Base-by-base conservation (phyloP, 176 grass and related monocot genomes). In the Panicum miliaceum region DNA sequence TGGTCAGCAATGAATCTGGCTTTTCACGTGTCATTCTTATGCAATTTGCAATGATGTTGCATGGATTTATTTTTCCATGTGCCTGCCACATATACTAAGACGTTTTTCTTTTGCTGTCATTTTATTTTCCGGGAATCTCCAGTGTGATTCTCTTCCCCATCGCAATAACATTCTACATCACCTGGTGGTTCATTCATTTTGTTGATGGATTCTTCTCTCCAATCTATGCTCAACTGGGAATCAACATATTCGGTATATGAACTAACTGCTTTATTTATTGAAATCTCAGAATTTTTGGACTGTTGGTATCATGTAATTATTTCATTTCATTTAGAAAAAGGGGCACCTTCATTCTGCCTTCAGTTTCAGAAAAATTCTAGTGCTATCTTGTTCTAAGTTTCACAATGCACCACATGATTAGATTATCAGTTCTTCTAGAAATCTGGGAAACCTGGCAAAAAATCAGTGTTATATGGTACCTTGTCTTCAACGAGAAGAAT, bases 131-230 rank as follows among this genome's bases (percentile, higher is more conserved):
- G 25, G 22, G 54, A 59, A 23, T 22, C 51, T 88, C 40, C 79
- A 97, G 94, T 64, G 92, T 97, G 38, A 97, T 97, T 85, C 89
- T 97, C 70, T 97, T 97, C 61, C 94, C 94, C 13, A 97, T 97
- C 81, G 94, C 94, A 36, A 88, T 97, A 82, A 97, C 94, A 51
- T 97, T 97, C 90, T 97, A 97, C 85, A 94, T 97, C 86, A 97
- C 94, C 36, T 97, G 94, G 94, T 97, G 94, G 94, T 97, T 97
- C 87, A 94, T 97, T 90, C 92, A 92, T 88, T 97, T 97, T 86
- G 91, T 94, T 91, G 94, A 97, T 88, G 94, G 94, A 25, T 97
- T 97, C 78, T 97, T 97, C 84, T 97, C 94, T 35, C 94, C 94
- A 57, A 97, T 97, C 72, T 97, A 92, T 79, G 92, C 94, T 34